phyloP scores from a whole-genome alignment of 495 filamentous ascomycete species.

The Neurospora sp. region DNA sequence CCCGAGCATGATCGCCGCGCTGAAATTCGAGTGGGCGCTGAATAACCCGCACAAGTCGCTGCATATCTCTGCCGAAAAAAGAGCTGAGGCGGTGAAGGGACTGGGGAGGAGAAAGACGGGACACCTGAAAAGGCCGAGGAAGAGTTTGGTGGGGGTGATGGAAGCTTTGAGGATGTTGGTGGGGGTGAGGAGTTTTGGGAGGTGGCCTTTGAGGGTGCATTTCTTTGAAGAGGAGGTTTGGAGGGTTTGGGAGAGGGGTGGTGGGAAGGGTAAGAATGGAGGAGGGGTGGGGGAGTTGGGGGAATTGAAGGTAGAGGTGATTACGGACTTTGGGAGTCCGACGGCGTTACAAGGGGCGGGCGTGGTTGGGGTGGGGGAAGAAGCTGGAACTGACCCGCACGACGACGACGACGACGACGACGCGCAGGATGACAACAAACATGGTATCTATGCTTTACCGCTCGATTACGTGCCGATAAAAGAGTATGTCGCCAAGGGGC shows the following conservation, averaged over 20 bases:
- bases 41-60: conserved; percentile 68
- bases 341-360: neutral
- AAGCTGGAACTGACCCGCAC: neutral
- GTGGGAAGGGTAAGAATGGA: conserved; percentile 25
- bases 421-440: conserved; percentile 4
- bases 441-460: conserved; percentile 49
- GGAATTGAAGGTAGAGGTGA: conserved; percentile 18
- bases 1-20: conserved; percentile 69
- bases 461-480: conserved; percentile 58
- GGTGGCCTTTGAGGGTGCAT: conserved; percentile 73
- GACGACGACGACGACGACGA: neutral
- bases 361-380: neutral
- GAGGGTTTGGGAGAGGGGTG: conserved; percentile 55
- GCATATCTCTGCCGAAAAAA: conserved; percentile 54
- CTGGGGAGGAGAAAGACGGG: conserved; percentile 26
- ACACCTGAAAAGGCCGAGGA: conserved; percentile 40
- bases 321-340: conserved; percentile 41
- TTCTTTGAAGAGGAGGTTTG: conserved; percentile 70
- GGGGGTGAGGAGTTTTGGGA: conserved; percentile 61
- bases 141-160: conserved; percentile 52
- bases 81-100: conserved; percentile 33
- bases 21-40: conserved; percentile 99
- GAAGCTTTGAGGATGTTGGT: conserved; percentile 72
- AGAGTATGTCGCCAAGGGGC: conserved; percentile 61
- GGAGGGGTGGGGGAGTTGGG: neutral